Evolutionary conservation across 257 asterid genomes (phyloP).

Genomic region (Ilex asprella): DNA sequence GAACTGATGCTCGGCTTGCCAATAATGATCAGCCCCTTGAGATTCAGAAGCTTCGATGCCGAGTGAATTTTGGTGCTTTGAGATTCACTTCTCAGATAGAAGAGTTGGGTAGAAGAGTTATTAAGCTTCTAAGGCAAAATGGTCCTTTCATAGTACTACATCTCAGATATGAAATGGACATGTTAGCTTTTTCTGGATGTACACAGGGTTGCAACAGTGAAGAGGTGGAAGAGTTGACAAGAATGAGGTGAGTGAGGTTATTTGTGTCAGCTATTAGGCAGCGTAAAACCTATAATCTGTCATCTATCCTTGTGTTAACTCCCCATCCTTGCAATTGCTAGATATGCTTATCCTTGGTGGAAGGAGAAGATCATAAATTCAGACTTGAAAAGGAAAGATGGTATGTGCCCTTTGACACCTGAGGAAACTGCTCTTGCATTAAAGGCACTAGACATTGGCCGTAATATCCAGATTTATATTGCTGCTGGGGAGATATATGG

Average conservation of each 20-base stretch:
- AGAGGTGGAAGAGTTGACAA: conserved; percentile 82
- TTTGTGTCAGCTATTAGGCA: not conserved
- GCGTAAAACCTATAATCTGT: not conserved
- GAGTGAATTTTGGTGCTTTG: conserved; percentile 75
- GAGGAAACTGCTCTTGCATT: conserved; percentile 90
- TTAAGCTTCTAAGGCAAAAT: conserved; percentile 64
- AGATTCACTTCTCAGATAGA: conserved; percentile 89
- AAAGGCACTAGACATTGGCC: conserved; percentile 77
- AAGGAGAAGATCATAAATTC: conserved; percentile 91
- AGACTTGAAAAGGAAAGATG: conserved; percentile 86
- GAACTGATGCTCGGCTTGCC: conserved; percentile 92
- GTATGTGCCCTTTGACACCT: conserved; percentile 92
- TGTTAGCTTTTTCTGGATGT: conserved; percentile 97
- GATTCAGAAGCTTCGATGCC: conserved; percentile 87
- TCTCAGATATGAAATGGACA: conserved; percentile 98
- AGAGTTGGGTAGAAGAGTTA: conserved; percentile 85
- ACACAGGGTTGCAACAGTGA: conserved; percentile 79
- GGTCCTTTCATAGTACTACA: conserved; percentile 95
- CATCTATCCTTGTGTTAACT: conserved; percentile 20
- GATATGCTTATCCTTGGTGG: conserved; percentile 99
- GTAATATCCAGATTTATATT: conserved; percentile 69
- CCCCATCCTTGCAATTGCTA: conserved; percentile 14
- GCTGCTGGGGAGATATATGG: conserved; percentile 99
- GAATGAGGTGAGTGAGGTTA: conserved; percentile 66
- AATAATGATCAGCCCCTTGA: conserved; percentile 83